A percentile compares a stretch with the other conserved stretches of the same genome.
Conservation (phyloP, 2,329 filamentous ascomycete species). For the Colletotrichum truncatum region DNA sequence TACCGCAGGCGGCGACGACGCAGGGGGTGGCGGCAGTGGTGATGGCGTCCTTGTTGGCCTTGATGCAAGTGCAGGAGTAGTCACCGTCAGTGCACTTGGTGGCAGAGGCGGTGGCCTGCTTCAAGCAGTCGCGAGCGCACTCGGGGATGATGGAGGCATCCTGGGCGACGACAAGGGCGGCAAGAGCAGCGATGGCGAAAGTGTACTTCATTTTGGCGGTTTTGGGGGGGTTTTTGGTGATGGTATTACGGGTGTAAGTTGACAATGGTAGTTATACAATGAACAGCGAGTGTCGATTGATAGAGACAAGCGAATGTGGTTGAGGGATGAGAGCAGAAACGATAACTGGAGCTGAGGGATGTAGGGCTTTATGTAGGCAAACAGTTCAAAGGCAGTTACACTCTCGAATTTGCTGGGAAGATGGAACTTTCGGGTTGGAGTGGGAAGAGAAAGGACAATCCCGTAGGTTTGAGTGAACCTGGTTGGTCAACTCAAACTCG, state of each 20-base stretch:
- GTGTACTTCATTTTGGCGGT: slow-evolving; percentile 33
- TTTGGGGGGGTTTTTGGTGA: slow-evolving; percentile 7
- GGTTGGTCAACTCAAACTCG: background rate
- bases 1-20: slow-evolving; percentile 46
- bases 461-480: slow-evolving; percentile 2
- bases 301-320: slow-evolving; percentile 12
- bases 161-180: slow-evolving; percentile 44
- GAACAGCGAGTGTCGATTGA: slow-evolving; percentile 10
- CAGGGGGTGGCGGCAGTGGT: slow-evolving; percentile 43
- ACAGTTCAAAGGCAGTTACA: background rate
- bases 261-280: slow-evolving; percentile 15
- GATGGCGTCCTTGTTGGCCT: slow-evolving; percentile 43
- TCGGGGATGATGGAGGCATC: slow-evolving; percentile 35
- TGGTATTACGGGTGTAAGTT: slow-evolving; percentile 10
- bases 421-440: background rate
- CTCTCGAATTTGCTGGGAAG: background rate
- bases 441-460: background rate
- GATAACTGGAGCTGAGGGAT: slow-evolving; percentile 5
- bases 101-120: slow-evolving; percentile 39
- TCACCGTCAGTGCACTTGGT: slow-evolving; percentile 44
- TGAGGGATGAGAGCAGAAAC: background rate
- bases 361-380: slow-evolving; percentile 24
- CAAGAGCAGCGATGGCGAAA: slow-evolving; percentile 39
- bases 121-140: slow-evolving; percentile 49
- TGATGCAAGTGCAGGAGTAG: slow-evolving; percentile 42